These are phyloP conservation scores for Colletotrichum orbiculare DNA, from an alignment of 2,329 filamentous ascomycete genomes.

Conservation along the genomic window DNA sequence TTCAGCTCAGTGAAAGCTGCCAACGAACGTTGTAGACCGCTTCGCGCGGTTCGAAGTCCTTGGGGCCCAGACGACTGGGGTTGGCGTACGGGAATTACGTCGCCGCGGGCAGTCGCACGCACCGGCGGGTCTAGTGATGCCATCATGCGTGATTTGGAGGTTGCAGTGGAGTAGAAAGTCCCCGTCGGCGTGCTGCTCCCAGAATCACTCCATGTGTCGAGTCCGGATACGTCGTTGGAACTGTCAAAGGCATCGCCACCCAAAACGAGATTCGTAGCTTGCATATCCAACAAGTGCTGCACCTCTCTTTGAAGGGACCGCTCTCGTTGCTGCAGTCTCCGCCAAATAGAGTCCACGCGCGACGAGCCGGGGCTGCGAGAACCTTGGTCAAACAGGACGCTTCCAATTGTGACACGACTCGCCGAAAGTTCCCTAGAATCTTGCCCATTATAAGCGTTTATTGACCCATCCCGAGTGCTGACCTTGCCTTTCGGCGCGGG, in stretches of 20 bases:
- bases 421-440: constrained; percentile 2
- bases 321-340: constrained; percentile 58
- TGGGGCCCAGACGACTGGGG: constrained; percentile 61
- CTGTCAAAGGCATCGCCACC: constrained; percentile 43
- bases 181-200: constrained; percentile 56
- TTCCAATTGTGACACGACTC: constrained; percentile 43
- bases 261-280: constrained; percentile 56
- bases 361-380: constrained; percentile 37
- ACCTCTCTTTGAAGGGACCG: constrained; percentile 58
- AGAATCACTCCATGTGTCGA: constrained; percentile 50
- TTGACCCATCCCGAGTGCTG: not conserved
- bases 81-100: constrained; percentile 71
- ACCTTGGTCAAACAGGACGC: constrained; percentile 52
- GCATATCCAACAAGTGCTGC: constrained; percentile 60
- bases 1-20: constrained; percentile 73
- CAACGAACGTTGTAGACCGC: constrained; percentile 72
- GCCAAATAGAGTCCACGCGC: constrained; percentile 59
- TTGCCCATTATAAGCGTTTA: not conserved
- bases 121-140: constrained; percentile 55
- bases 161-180: constrained; percentile 52
- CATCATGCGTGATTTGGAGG: constrained; percentile 52
- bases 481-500: constrained; percentile 6
- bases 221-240: constrained; percentile 36
- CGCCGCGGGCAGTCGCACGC: constrained; percentile 53
- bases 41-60: constrained; percentile 71